Percentiles rank a stretch among this genome's conserved stretches.
Conservation (phyloP, 129 eudicot species). For the Chrysanthemum lavandulifolium region DNA sequence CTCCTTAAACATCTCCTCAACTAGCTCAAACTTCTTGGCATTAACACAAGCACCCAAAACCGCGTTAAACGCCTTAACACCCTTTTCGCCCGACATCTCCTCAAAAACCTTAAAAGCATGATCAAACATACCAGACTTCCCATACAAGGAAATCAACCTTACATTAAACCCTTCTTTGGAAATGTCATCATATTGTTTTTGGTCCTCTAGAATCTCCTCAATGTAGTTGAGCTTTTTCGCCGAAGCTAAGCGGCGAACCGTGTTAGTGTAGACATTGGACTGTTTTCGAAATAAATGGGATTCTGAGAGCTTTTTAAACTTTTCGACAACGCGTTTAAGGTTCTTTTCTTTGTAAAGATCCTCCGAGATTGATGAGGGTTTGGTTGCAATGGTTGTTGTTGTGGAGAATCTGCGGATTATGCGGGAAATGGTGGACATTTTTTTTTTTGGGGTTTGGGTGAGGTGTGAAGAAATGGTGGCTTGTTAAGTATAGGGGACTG, state of each 20-base stretch:
- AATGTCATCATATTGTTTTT: slow-evolving; percentile 44
- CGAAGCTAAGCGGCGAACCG: slow-evolving; percentile 48
- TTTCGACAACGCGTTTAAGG: slow-evolving; percentile 34
- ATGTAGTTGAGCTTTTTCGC: slow-evolving; percentile 40
- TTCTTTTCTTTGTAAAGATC: slow-evolving; percentile 48
- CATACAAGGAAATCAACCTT: slow-evolving; percentile 48
- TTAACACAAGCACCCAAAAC: slow-evolving; percentile 52
- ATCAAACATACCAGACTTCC: slow-evolving; percentile 50
- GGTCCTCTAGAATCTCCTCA: slow-evolving; percentile 53
- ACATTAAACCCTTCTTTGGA: slow-evolving; percentile 45
- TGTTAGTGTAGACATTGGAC: slow-evolving; percentile 25
- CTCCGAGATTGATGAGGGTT: slow-evolving; percentile 19
- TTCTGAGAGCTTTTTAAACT: slow-evolving; percentile 37
- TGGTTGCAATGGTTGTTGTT: slow-evolving; percentile 18
- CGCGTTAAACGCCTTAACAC: slow-evolving; percentile 53
- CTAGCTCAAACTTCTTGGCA: slow-evolving; percentile 37
- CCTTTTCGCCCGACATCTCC: slow-evolving; percentile 59
- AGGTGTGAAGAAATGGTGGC: too few species aligned
- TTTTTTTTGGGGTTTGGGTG: background rate
- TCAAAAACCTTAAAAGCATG: slow-evolving; percentile 65
- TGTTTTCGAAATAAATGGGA: slow-evolving; percentile 38
- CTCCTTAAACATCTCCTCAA: slow-evolving; percentile 35
- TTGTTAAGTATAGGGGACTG: too few species aligned
- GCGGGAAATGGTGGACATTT: slow-evolving; percentile 50
- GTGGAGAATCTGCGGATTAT: slow-evolving; percentile 43